Evolutionary conservation across 2,329 filamentous ascomycete genomes (phyloP).

Genomic region (Paracoccidioides lutzii): DNA sequence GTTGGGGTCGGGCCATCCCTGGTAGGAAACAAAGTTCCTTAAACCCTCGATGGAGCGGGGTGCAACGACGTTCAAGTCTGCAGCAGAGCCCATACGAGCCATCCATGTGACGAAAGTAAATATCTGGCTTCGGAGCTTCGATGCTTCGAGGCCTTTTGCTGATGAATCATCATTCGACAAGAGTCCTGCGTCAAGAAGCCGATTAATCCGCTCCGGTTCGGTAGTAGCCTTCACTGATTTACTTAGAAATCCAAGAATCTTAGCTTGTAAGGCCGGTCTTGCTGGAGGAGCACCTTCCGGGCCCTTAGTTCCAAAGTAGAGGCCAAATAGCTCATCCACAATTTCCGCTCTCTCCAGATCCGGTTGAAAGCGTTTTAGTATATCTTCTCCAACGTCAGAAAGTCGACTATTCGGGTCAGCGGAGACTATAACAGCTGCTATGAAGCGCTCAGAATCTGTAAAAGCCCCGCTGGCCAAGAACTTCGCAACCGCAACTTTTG

Average conservation of each 20-base stretch:
- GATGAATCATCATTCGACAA: slow-evolving; percentile 27
- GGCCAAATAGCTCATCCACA: slow-evolving; percentile 53
- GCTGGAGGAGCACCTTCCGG: slow-evolving; percentile 33
- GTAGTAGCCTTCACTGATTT: slow-evolving; percentile 64
- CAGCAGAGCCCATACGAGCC: slow-evolving; percentile 54
- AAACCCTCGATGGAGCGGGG: slow-evolving; percentile 55
- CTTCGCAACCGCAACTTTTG: slow-evolving; percentile 54
- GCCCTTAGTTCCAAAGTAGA: slow-evolving; percentile 53
- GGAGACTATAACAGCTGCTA: slow-evolving; percentile 72
- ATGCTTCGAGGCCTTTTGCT: slow-evolving; percentile 55
- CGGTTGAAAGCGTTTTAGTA: slow-evolving; percentile 62
- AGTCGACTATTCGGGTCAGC: slow-evolving; percentile 65
- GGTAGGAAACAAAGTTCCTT: slow-evolving; percentile 58
- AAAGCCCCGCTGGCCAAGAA: slow-evolving; percentile 81
- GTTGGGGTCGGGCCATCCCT: slow-evolving; percentile 65
- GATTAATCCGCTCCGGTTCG: slow-evolving; percentile 54
- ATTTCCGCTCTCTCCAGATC: slow-evolving; percentile 55
- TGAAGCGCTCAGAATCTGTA: slow-evolving; percentile 65
- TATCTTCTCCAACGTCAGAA: slow-evolving; percentile 73
- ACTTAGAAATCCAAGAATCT: slow-evolving; percentile 60
- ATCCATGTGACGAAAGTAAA: slow-evolving; percentile 84
- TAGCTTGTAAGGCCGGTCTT: slow-evolving; percentile 60
- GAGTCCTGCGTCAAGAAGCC: slow-evolving; percentile 56
- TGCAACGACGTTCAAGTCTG: slow-evolving; percentile 53
- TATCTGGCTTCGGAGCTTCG: slow-evolving; percentile 67